phyloP scores from a whole-genome alignment of 75 land plant genomes.

The Selaginella tamariscina region DNA sequence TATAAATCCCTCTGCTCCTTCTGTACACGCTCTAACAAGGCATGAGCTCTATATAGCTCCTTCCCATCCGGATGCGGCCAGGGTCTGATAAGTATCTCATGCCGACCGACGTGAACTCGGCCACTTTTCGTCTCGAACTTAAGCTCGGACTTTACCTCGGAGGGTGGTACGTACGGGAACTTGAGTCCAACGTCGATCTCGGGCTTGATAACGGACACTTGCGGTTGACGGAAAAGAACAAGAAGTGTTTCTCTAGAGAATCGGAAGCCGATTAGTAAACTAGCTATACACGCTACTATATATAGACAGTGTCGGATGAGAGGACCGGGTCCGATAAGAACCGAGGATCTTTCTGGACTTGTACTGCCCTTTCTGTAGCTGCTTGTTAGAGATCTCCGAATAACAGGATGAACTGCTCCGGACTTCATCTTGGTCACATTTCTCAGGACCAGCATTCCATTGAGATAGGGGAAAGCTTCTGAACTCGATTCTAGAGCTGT shows the following conservation, averaged over 20 bases:
- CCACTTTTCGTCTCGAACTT: constrained; percentile 16
- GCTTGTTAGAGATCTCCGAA: neutral
- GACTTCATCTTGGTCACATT: neutral
- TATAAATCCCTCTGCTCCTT: constrained; percentile 54
- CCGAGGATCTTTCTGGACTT: neutral
- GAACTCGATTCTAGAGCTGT: neutral
- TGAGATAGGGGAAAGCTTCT: neutral
- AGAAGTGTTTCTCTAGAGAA: constrained; percentile 50
- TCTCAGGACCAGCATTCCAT: neutral
- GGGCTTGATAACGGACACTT: neutral
- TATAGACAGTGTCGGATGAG: constrained; percentile 51
- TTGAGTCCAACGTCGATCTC: constrained; percentile 1
- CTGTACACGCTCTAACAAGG: constrained; percentile 65
- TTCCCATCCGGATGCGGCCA: constrained; percentile 84
- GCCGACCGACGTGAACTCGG: constrained; percentile 77
- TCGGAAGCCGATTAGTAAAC: constrained; percentile 54
- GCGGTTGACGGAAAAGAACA: constrained; percentile 20
- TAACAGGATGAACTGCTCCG: neutral
- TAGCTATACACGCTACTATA: constrained; percentile 47
- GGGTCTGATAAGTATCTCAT: constrained; percentile 76
- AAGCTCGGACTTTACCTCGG: constrained; percentile 34
- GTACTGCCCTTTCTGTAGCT: neutral
- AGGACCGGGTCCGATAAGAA: constrained; percentile 20
- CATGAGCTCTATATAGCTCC: constrained; percentile 63
- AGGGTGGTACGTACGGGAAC: constrained; percentile 1